These are phyloP conservation scores for Paramecium biaurelia DNA, from an alignment of 73 alveolate species.

Conservation along the genomic window DNA sequence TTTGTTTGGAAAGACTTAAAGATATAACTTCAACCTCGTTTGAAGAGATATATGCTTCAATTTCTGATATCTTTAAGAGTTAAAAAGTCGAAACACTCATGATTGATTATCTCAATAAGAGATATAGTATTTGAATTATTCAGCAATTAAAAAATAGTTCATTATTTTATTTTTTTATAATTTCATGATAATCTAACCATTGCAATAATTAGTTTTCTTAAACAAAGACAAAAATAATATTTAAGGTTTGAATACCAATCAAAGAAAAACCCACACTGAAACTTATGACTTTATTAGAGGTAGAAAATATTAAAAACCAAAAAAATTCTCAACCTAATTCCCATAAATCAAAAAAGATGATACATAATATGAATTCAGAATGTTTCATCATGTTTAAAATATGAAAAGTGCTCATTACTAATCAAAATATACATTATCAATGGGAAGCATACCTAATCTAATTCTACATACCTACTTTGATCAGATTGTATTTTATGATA, in stretches of 20 bases:
- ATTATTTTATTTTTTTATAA: background rate
- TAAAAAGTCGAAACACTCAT: background rate
- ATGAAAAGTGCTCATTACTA: constrained; percentile 11
- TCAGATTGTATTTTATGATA: background rate
- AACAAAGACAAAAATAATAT: background rate
- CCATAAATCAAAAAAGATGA: background rate
- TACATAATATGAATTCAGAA: background rate
- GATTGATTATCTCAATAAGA: background rate
- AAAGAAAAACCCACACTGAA: background rate
- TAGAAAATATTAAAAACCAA: background rate
- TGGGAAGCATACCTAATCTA: background rate
- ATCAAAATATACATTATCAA: constrained; percentile 1
- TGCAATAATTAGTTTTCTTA: background rate
- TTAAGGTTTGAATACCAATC: background rate
- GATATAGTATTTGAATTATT: background rate
- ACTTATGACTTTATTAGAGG: background rate
- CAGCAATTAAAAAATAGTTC: background rate
- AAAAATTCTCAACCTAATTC: background rate
- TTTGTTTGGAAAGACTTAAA: background rate
- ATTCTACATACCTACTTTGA: background rate
- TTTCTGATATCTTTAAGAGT: background rate
- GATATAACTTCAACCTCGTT: background rate
- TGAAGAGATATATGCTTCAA: background rate
- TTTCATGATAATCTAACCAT: background rate
- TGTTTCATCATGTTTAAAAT: background rate